Conservation (phyloP, 345 rosid genomes). For the Crucihimalaya himalaica region DNA sequence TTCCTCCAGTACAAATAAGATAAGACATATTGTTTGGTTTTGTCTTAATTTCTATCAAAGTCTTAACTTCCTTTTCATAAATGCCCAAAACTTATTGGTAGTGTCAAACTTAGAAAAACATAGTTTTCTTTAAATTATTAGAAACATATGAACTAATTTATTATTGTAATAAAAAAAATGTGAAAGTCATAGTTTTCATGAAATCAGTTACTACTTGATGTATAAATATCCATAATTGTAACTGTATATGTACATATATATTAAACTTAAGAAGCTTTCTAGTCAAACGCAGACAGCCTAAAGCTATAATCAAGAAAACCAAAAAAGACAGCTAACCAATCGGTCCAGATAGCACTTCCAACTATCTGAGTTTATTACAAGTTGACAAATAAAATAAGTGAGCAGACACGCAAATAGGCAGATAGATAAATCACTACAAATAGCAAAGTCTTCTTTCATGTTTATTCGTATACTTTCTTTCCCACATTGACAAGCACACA, state of each 20-base stretch:
- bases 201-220: background rate
- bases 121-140: no score
- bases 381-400: background rate
- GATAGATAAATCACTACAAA: background rate
- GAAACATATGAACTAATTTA: no score
- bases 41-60: no score
- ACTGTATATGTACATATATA: no score
- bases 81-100: no score
- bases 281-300: slow-evolving; percentile 22
- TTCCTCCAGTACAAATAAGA: no score
- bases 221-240: background rate
- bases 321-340: background rate
- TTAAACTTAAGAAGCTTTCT: background rate
- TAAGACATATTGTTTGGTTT: no score
- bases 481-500: slow-evolving; percentile 16
- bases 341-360: slow-evolving; percentile 5
- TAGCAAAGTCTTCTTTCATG: background rate
- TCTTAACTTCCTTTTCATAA: no score
- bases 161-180: no score
- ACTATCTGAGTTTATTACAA: slow-evolving; percentile 1
- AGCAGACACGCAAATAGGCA: slow-evolving; percentile 1
- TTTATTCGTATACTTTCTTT: slow-evolving; percentile 1
- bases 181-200: background rate
- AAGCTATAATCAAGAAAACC: background rate
- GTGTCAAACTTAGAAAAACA: no score